Conservation (phyloP, 106 monocot genomes). For the Cymbidium sinense region DNA sequence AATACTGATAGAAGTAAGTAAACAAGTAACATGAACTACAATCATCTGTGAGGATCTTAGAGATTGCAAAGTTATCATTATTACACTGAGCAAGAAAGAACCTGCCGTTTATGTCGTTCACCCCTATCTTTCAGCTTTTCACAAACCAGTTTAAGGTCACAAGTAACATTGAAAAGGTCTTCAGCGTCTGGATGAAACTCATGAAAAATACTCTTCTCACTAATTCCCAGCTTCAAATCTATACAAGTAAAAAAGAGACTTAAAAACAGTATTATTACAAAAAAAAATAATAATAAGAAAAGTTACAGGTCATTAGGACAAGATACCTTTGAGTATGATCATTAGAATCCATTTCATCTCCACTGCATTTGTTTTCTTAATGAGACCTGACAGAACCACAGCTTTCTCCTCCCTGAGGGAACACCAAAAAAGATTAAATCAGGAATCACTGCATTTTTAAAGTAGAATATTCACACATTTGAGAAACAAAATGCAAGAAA, state of each 20-base stretch:
- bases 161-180: conserved; percentile 97
- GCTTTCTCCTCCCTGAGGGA: conserved; percentile 64
- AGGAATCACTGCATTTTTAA: background rate
- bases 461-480: background rate
- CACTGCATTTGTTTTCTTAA: conserved; percentile 90
- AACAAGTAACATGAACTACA: background rate
- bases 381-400: conserved; percentile 69
- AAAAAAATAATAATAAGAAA: background rate
- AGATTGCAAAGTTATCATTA: background rate
- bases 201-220: conserved; percentile 91
- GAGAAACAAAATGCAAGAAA: background rate
- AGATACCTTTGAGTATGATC: conserved; percentile 87
- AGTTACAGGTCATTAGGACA: background rate
- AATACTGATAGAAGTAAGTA: background rate
- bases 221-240: conserved; percentile 95
- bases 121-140: conserved; percentile 82
- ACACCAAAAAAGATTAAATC: conserved; percentile 2
- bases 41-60: background rate
- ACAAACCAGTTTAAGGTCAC: conserved; percentile 93
- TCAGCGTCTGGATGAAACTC: conserved; percentile 99
- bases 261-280: background rate
- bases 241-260: conserved; percentile 8
- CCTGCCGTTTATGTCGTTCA: conserved; percentile 93
- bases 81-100: conserved; percentile 9
- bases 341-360: conserved; percentile 98